phyloP scores from a whole-genome alignment of 164 flowering plant species.

The Akebia trifoliata region DNA sequence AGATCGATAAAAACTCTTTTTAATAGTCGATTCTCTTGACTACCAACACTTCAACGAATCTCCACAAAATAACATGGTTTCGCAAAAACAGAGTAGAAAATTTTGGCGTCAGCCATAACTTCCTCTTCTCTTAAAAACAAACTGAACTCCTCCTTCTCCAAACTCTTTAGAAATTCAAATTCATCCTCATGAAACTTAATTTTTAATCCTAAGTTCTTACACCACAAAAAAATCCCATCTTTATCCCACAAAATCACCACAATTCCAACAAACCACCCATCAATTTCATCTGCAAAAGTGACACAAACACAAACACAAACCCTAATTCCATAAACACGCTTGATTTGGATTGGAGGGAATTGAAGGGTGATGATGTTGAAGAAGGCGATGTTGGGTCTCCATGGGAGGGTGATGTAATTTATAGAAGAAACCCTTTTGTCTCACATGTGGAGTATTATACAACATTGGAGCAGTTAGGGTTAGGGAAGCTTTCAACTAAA shows the following conservation, averaged over 20 bases:
- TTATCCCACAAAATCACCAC: not conserved
- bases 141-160: not conserved
- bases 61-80: too few species aligned
- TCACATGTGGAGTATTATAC: constrained; percentile 86
- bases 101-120: too few species aligned
- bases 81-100: too few species aligned
- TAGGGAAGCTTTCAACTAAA: constrained; percentile 56
- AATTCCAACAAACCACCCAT: not conserved
- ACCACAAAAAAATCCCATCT: constrained; percentile 1
- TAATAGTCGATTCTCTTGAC: too few species aligned
- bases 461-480: constrained; percentile 84
- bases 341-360: not conserved
- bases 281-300: constrained; percentile 12
- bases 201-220: not conserved
- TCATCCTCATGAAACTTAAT: not conserved
- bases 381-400: constrained; percentile 45
- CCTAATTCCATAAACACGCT: too few species aligned
- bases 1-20: too few species aligned
- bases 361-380: constrained; percentile 12
- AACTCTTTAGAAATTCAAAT: not conserved
- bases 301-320: not conserved
- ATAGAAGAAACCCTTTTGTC: constrained; percentile 54
- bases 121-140: not conserved
- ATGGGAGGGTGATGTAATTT: constrained; percentile 90
- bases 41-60: too few species aligned